Conservation (phyloP, 2,329 filamentous ascomycete species). For the Penicillium italicum region DNA sequence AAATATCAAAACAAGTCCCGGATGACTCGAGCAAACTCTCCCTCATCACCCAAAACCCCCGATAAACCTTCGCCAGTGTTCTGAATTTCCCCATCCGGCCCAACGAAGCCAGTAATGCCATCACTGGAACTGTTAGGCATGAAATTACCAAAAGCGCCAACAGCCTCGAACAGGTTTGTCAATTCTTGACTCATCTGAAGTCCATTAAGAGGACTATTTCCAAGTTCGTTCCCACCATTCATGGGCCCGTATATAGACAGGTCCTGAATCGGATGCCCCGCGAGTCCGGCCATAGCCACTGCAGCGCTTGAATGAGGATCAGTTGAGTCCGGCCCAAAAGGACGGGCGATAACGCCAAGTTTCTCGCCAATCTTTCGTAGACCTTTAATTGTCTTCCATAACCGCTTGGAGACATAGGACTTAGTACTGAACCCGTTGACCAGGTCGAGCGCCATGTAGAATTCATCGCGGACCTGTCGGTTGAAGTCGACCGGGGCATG, state of each 20-base stretch:
- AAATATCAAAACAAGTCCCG: conserved; percentile 54
- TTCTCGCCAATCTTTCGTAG: conserved; percentile 62
- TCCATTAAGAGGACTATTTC: conserved; percentile 55
- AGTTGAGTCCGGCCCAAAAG: conserved; percentile 39
- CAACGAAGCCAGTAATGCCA: conserved; percentile 39
- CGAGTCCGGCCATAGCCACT: conserved; percentile 63
- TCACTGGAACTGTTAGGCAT: conserved; percentile 34
- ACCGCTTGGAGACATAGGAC: conserved; percentile 58
- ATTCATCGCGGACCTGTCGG: conserved; percentile 60
- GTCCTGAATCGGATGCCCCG: conserved; percentile 59
- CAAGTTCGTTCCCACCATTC: conserved; percentile 40
- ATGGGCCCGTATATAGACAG: conserved; percentile 48
- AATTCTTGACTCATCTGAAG: conserved; percentile 60
- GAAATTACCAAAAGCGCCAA: conserved; percentile 51
- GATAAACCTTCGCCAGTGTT: conserved; percentile 45
- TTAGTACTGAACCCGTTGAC: conserved; percentile 60
- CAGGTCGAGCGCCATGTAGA: conserved; percentile 64
- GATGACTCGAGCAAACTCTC: conserved; percentile 58
- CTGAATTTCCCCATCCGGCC: conserved; percentile 36
- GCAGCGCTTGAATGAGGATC: conserved; percentile 61
- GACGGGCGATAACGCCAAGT: conserved; percentile 51
- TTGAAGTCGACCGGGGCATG: conserved; percentile 62
- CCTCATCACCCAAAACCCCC: conserved; percentile 53
- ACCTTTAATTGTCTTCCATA: conserved; percentile 63
- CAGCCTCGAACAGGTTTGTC: conserved; percentile 61